A percentile compares a stretch with the other conserved stretches of the same genome.
phyloP scores from a whole-genome alignment of 345 rosid genomes.

The Bretschneidera sinensis region DNA sequence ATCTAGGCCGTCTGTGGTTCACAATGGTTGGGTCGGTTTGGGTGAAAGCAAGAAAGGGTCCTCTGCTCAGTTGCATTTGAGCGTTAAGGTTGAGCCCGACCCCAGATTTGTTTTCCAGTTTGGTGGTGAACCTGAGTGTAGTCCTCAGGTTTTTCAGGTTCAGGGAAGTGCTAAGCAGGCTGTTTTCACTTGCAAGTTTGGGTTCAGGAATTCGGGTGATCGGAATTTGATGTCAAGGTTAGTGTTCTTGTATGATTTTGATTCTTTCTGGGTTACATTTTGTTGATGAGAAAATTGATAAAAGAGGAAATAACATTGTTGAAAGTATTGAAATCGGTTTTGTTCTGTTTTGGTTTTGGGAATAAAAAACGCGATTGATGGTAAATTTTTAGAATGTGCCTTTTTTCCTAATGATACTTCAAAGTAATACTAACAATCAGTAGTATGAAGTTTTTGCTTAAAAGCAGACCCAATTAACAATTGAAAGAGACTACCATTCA shows the following conservation, averaged over 20 bases:
- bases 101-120: conserved; percentile 89
- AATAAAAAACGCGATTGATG: no score
- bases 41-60: conserved; percentile 37
- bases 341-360: no score
- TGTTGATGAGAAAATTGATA: neutral
- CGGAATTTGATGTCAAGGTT: conserved; percentile 60
- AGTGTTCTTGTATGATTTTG: conserved; percentile 10
- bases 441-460: no score
- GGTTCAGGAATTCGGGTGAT: conserved; percentile 54
- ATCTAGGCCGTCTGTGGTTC: conserved; percentile 43
- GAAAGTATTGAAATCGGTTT: neutral
- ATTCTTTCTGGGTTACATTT: neutral
- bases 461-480: no score
- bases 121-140: conserved; percentile 89
- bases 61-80: conserved; percentile 40
- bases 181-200: conserved; percentile 94
- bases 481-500: neutral
- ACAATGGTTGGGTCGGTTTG: conserved; percentile 65
- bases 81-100: conserved; percentile 69
- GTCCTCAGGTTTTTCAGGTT: conserved; percentile 93
- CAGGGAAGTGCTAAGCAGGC: conserved; percentile 84
- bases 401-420: no score
- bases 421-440: no score
- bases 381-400: no score
- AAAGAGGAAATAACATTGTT: no score